These are phyloP conservation scores for Alternaria ventricosa DNA, from an alignment of 2,329 filamentous ascomycete genomes.

Conservation along the genomic window DNA sequence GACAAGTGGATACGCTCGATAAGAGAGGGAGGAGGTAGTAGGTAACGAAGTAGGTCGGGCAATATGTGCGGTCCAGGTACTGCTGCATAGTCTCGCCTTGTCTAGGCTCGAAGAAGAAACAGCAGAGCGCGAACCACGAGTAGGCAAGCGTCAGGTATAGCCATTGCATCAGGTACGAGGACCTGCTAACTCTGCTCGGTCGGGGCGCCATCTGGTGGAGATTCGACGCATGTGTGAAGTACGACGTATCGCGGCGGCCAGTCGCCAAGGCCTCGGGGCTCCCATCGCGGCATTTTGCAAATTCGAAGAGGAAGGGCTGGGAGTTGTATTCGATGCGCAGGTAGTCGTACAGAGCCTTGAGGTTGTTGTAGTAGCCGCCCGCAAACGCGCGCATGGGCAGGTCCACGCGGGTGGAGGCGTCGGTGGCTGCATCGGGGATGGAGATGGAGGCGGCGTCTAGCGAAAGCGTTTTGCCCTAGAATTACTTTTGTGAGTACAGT, in stretches of 20 bases:
- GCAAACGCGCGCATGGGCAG: conserved; percentile 61
- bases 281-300: conserved; percentile 45
- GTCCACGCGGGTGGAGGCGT: conserved; percentile 50
- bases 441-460: conserved; percentile 55
- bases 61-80: conserved; percentile 59
- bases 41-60: conserved; percentile 56
- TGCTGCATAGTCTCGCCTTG: conserved; percentile 55
- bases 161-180: conserved; percentile 54
- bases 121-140: conserved; percentile 61
- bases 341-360: conserved; percentile 64
- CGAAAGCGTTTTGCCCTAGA: conserved; percentile 52
- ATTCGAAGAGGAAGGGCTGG: conserved; percentile 62
- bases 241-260: conserved; percentile 35
- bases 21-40: conserved; percentile 63
- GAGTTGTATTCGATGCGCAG: conserved; percentile 59
- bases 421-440: conserved; percentile 35
- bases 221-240: conserved; percentile 63
- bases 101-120: conserved; percentile 56
- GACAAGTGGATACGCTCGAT: conserved; percentile 62
- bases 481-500: background rate
- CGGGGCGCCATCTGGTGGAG: conserved; percentile 58
- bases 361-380: conserved; percentile 62
- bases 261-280: background rate
- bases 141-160: conserved; percentile 58
- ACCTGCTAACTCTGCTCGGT: conserved; percentile 42